Evolutionary conservation across 768 basidiomycete species (phyloP).

Genomic region (Suillus alpinus): DNA sequence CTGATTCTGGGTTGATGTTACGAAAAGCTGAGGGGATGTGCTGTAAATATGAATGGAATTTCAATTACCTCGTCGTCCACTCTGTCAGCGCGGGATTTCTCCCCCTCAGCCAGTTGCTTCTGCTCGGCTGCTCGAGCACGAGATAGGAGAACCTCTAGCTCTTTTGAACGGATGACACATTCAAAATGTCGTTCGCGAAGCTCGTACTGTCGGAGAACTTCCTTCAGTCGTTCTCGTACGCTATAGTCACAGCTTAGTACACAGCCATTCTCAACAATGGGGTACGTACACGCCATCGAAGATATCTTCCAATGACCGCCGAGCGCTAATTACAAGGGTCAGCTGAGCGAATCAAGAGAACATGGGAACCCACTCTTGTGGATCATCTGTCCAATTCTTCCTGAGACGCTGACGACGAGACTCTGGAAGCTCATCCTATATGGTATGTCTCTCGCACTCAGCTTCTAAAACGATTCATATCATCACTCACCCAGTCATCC

Average conservation of each 20-base stretch:
- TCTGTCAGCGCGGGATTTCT: conserved; percentile 65
- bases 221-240: conserved; percentile 82
- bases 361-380: conserved; percentile 56
- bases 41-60: conserved; percentile 3
- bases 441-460: conserved; percentile 3
- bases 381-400: conserved; percentile 80
- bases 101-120: conserved; percentile 76
- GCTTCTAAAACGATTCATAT: background rate
- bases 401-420: conserved; percentile 65
- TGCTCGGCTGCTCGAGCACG: conserved; percentile 87
- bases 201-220: conserved; percentile 84
- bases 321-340: conserved; percentile 48
- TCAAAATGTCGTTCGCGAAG: conserved; percentile 91
- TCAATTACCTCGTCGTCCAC: conserved; percentile 69
- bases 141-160: conserved; percentile 83
- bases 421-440: conserved; percentile 64
- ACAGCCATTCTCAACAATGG: conserved; percentile 4
- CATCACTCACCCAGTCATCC: conserved; percentile 57
- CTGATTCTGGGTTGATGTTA: conserved; percentile 44
- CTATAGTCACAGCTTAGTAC: conserved; percentile 34
- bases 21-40: background rate
- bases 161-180: conserved; percentile 88
- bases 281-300: conserved; percentile 78
- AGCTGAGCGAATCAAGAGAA: background rate
- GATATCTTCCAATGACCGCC: conserved; percentile 73